Evolutionary conservation across 768 basidiomycete species (phyloP), one percentile per base, ranked within the genome.

Genomic region (Kockovaella imperatae): DNA sequence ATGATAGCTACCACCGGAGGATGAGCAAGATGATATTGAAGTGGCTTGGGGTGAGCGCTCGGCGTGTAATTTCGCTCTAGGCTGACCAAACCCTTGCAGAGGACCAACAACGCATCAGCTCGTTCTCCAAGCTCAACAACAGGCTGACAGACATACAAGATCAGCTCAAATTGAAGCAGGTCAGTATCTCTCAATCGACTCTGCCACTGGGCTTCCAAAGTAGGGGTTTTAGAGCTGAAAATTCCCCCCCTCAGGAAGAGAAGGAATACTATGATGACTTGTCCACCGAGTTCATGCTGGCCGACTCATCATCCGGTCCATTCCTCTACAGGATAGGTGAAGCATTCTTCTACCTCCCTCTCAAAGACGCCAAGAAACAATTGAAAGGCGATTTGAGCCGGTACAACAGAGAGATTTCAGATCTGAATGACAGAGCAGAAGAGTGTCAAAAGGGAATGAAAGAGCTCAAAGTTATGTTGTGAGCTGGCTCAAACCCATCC

Each of bases 251-350:
- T 13, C 64, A 96, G 89, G 82, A 86, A 78, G 89, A 93, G 73
- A 91, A 91, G 73, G 91, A 95, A 60, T 84, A 88, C 2, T 79
- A 93, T 13, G 88, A 93, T 51, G 91, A 96, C 68, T 78, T 95
- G 25, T 73, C 80, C 1, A 84, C 79, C 36, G 91, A 95, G 62
- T 78, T 96, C 20, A 89, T 93, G 64, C 79, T 96, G 8, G 81
- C 83, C 1, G 88, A 93, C 53, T 88, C 91, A 59, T 83, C 86
- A 49, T 48, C 45, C 20, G 78, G 86, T 47, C 75, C 76, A 0
- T 81, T 95, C 3, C 63, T 89, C 86, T 96, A 95, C 75, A 84
- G 82, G 73, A 78, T 91, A 25, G 90, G 89, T 59, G 88, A 91
- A 63, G 76, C 87, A 0, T 95, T 93, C 70, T 75, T 90, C 18